phyloP scores from a whole-genome alignment of 2,329 filamentous ascomycete genomes.

The Orbilia oligospora region DNA sequence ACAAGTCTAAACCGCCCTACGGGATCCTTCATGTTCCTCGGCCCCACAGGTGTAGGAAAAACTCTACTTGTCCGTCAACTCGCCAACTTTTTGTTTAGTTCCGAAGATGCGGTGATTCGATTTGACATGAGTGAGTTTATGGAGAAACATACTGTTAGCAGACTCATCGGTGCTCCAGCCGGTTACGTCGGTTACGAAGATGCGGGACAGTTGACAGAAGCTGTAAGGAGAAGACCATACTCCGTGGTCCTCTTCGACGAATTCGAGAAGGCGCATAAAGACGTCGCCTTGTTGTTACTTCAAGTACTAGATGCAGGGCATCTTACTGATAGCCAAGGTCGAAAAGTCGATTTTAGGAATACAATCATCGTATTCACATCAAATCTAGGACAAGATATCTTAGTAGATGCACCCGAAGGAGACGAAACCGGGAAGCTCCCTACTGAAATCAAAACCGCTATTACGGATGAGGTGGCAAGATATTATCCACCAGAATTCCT shows the following conservation, averaged over 20 bases:
- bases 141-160: conserved; percentile 94
- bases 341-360: conserved; percentile 96
- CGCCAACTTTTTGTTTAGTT: conserved; percentile 92
- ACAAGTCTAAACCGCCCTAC: conserved; percentile 92
- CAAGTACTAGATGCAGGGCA: conserved; percentile 97
- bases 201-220: conserved; percentile 94
- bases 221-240: conserved; percentile 93
- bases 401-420: conserved; percentile 78
- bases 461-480: conserved; percentile 87
- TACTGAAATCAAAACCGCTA: conserved; percentile 79
- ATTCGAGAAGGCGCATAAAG: conserved; percentile 96
- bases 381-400: conserved; percentile 91
- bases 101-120: conserved; percentile 87
- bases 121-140: conserved; percentile 99
- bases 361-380: conserved; percentile 97
- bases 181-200: conserved; percentile 98
- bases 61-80: conserved; percentile 98
- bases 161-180: conserved; percentile 91
- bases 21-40: conserved; percentile 97
- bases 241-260: conserved; percentile 96
- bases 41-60: conserved; percentile 96
- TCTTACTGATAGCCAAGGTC: conserved; percentile 93
- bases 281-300: conserved; percentile 90
- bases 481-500: conserved; percentile 91
- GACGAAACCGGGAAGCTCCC: conserved; percentile 76